Evolutionary conservation across 176 grass and related monocot genomes (phyloP).

Genomic region (Rhipidocladum racemiflorum): DNA sequence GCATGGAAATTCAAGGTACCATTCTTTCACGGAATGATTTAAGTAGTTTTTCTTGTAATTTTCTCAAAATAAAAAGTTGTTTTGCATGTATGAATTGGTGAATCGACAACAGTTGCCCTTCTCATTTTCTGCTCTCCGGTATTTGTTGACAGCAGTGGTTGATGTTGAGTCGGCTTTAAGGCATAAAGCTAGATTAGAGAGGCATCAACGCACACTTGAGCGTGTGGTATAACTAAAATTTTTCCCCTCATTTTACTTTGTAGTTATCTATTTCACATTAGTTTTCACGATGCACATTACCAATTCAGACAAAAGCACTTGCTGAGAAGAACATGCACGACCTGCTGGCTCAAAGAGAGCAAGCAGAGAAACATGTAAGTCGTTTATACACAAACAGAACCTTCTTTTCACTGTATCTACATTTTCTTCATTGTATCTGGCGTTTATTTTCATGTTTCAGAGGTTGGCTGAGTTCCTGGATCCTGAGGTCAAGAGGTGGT

Average conservation of each 20-base stretch:
- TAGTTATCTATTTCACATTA: neutral
- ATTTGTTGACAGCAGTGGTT: conserved; percentile 37
- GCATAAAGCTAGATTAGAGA: conserved; percentile 90
- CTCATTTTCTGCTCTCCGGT: conserved; percentile 15
- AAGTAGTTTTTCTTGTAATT: neutral
- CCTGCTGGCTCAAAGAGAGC: conserved; percentile 87
- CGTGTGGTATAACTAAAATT: conserved; percentile 60
- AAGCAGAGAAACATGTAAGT: conserved; percentile 87
- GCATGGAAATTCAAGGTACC: neutral
- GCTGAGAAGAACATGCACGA: conserved; percentile 88
- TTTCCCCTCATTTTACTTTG: neutral
- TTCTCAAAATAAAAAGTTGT: neutral
- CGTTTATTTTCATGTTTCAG: conserved; percentile 42
- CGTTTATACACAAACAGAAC: conserved; percentile 8
- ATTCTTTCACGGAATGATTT: neutral
- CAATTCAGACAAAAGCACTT: conserved; percentile 78
- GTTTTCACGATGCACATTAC: neutral
- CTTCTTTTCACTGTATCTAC: neutral
- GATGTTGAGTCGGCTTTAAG: conserved; percentile 75
- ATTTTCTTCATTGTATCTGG: conserved; percentile 20
- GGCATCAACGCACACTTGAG: conserved; percentile 83
- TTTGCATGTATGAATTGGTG: neutral
- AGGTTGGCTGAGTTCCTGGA: conserved; percentile 90
- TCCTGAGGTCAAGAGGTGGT: conserved; percentile 95
- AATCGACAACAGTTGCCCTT: neutral